Base-by-base conservation (phyloP, 2,329 filamentous ascomycete species). In the Emergomyces orientalis region DNA sequence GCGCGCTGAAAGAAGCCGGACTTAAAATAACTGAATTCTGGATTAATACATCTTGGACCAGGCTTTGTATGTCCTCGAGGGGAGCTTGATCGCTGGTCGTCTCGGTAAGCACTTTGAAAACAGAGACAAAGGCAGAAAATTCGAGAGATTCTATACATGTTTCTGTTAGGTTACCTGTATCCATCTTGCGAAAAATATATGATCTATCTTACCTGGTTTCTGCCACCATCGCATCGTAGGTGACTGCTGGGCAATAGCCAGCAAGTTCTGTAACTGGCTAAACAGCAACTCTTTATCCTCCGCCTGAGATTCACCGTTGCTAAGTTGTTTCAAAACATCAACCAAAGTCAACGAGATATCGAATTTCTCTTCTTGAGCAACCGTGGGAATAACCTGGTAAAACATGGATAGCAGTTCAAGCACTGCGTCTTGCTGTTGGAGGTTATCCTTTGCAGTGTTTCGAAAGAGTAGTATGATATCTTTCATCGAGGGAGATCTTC, bases 191-290 rank as follows among this genome's bases (percentile, higher is more conserved):
- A 54, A 34, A 43, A 34, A 43, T 55, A 39, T 19, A 32, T 5
- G n/a, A 49, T 30, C 9, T 27, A 63, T 65, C 74, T 68, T 72
- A 77, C 81, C 83, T 65, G 82, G 79, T 70, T 89, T 92, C 65
- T 88, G 83, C 78, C 94, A 97, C 93, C 93, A 97, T 65, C 88
- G 86, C 86, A 96, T 94, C 6, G 87, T 87, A 0, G 89, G 86
- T 2, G 91, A 95, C 69, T 87, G 85, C 65, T 86, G 84, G 3
- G 92, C 91, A 71, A 97, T 89, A 37, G 86, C 83, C 22, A 96
- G 84, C 22, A 96, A 79, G 72, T 93, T 89, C 72, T 91, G 87
- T 34, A 97, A 78, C 74, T 96, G 90, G 69, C 92, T 84, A 11
- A 88, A 74, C 27, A 84, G 79, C 56, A 92, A 78, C 1, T 81